phyloP scores from a whole-genome alignment of 495 filamentous ascomycete species.

The Aspergillus heteromorphus region DNA sequence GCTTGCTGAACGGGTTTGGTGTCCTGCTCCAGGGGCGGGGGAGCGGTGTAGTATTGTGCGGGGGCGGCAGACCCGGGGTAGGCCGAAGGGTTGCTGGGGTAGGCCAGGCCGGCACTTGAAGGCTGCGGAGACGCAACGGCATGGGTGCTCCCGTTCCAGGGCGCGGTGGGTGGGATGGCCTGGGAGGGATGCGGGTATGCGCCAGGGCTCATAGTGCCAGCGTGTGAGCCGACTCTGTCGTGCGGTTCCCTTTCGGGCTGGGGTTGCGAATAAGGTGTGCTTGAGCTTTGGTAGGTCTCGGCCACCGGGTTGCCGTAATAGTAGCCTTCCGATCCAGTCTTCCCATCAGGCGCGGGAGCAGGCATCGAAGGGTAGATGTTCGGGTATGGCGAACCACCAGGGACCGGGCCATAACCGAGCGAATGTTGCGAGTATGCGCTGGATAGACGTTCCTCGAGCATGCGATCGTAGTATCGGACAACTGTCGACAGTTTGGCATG shows the following conservation, averaged over 20 bases:
- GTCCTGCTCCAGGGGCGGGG: constrained; percentile 22
- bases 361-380: constrained; percentile 65
- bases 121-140: constrained; percentile 24
- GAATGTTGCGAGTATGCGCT: constrained; percentile 85
- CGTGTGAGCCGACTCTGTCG: constrained; percentile 8
- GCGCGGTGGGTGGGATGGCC: constrained; percentile 20
- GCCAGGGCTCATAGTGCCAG: constrained; percentile 22
- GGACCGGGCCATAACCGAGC: constrained; percentile 39
- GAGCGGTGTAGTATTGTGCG: constrained; percentile 28
- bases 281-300: constrained; percentile 33
- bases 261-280: constrained; percentile 45
- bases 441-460: constrained; percentile 92
- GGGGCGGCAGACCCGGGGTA: constrained; percentile 20
- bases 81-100: constrained; percentile 15
- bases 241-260: constrained; percentile 18
- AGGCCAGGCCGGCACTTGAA: constrained; percentile 10
- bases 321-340: constrained; percentile 66
- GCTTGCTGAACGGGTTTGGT: constrained; percentile 12
- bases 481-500: constrained; percentile 95
- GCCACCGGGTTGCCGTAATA: constrained; percentile 63
- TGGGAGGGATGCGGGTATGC: constrained; percentile 22
- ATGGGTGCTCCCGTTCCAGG: constrained; percentile 28
- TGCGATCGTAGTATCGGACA: constrained; percentile 96
- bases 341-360: constrained; percentile 38
- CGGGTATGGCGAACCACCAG: constrained; percentile 49